These are phyloP conservation scores for Wickerhamomyces xylosicus DNA, from an alignment of 805 yeast genomes.

Conservation along the genomic window DNA sequence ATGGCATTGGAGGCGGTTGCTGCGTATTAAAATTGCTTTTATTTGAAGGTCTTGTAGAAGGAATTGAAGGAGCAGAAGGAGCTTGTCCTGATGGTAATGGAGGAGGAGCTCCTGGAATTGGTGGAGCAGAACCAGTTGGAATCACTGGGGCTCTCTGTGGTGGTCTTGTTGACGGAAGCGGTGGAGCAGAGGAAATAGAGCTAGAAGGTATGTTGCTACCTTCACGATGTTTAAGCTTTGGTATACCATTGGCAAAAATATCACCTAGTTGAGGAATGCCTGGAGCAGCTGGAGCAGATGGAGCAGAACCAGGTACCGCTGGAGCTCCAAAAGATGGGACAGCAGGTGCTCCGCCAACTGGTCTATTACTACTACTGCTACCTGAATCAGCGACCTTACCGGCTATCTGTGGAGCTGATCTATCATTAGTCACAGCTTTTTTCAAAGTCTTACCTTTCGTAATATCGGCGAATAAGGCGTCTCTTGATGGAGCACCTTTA, in stretches of 20 bases:
- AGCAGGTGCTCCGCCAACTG: constrained; percentile 26
- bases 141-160: constrained; percentile 9
- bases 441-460: constrained; percentile 56
- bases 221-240: constrained; percentile 13
- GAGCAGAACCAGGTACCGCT: constrained; percentile 12
- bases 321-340: constrained; percentile 7
- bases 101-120: constrained; percentile 12
- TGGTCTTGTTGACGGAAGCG: constrained; percentile 18
- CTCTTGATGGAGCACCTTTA: constrained; percentile 28
- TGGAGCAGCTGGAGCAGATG: constrained; percentile 13
- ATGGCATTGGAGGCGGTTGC: not conserved
- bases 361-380: constrained; percentile 3
- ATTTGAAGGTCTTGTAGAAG: constrained; percentile 12
- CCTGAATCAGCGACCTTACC: constrained; percentile 16
- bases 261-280: constrained; percentile 15
- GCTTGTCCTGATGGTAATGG: no score
- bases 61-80: constrained; percentile 21
- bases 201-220: constrained; percentile 3
- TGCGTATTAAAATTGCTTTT: not conserved
- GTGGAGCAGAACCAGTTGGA: constrained; percentile 13
- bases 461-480: constrained; percentile 70
- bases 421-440: constrained; percentile 53
- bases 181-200: constrained; percentile 22
- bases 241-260: constrained; percentile 18
- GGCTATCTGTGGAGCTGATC: constrained; percentile 50